Conservation (phyloP, 345 rosid species). For the Streptanthus diversifolius region DNA sequence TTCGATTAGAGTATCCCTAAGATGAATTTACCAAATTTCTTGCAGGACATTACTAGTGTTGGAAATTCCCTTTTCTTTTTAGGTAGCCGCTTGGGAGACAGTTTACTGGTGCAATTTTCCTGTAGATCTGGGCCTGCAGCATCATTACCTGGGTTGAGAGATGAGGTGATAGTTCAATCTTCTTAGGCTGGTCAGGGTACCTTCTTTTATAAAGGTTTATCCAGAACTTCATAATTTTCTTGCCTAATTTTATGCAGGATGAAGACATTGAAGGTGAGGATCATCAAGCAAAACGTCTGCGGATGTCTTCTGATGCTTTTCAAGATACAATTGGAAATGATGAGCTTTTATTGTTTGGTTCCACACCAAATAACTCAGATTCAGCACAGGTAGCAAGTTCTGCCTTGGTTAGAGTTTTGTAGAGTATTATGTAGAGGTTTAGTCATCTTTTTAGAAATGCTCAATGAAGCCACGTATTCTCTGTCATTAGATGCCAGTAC, state of each 20-base stretch:
- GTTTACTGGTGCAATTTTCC: conserved; percentile 88
- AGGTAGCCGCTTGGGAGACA: conserved; percentile 95
- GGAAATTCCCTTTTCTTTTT: conserved; percentile 84
- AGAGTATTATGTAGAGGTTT: conserved; percentile 12
- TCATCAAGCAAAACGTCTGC: conserved; percentile 73
- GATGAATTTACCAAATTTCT: conserved; percentile 24
- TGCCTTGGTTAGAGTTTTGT: conserved; percentile 26
- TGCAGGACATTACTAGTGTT: conserved; percentile 76
- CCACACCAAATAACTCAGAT: conserved; percentile 68
- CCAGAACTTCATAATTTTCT: conserved; percentile 5
- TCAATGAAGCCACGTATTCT: conserved; percentile 13
- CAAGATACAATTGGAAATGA: conserved; percentile 87
- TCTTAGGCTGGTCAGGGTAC: conserved; percentile 14
- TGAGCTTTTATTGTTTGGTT: conserved; percentile 87
- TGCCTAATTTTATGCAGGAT: conserved; percentile 43
- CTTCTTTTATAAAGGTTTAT: not conserved
- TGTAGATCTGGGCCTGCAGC: conserved; percentile 61
- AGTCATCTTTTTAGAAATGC: not conserved
- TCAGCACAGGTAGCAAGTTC: conserved; percentile 66
- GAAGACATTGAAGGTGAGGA: conserved; percentile 90
- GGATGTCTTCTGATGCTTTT: conserved; percentile 75
- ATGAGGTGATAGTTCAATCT: conserved; percentile 60
- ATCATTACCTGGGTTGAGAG: conserved; percentile 60
- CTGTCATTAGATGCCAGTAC: conserved; percentile 1
- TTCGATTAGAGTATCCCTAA: conserved; percentile 8